These are phyloP conservation scores for Dendrocalamus latiflorus DNA, from an alignment of 202 grass and related monocot genomes.

Conservation along the genomic window DNA sequence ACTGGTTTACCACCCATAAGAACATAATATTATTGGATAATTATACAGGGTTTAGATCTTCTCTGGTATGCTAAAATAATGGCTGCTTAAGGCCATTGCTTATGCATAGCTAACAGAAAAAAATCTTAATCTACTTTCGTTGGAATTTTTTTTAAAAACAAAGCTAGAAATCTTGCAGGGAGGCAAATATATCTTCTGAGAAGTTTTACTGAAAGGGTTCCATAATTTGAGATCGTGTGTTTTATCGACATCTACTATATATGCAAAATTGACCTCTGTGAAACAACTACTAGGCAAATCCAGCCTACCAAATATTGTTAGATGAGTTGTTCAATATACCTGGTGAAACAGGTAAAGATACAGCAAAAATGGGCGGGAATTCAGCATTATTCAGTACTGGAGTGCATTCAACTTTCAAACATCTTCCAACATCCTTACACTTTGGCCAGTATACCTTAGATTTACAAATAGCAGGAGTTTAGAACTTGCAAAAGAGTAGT, in stretches of 20 bases:
- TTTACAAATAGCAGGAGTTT: constrained; percentile 28
- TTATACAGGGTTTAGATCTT: background rate
- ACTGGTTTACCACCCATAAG: constrained; percentile 5
- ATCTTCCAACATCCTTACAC: constrained; percentile 64
- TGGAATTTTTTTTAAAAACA: too few species aligned
- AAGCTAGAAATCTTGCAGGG: background rate
- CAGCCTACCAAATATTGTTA: too few species aligned
- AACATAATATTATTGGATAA: constrained; percentile 2
- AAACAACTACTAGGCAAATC: too few species aligned
- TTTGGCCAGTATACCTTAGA: constrained; percentile 93
- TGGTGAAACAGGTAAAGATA: constrained; percentile 77
- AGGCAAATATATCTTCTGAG: constrained; percentile 16
- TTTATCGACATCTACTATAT: too few species aligned
- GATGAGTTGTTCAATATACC: too few species aligned
- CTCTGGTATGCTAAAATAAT: background rate
- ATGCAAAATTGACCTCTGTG: too few species aligned
- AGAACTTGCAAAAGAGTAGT: constrained; percentile 25
- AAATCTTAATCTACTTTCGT: background rate
- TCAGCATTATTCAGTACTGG: constrained; percentile 49
- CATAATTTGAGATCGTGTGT: too few species aligned
- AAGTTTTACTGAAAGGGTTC: background rate
- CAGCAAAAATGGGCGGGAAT: constrained; percentile 66
- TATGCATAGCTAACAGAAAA: background rate
- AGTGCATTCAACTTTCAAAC: constrained; percentile 92
- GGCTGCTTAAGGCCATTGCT: background rate